Evolutionary conservation across 345 rosid species (phyloP).

Genomic region (Physaria fendleri): DNA sequence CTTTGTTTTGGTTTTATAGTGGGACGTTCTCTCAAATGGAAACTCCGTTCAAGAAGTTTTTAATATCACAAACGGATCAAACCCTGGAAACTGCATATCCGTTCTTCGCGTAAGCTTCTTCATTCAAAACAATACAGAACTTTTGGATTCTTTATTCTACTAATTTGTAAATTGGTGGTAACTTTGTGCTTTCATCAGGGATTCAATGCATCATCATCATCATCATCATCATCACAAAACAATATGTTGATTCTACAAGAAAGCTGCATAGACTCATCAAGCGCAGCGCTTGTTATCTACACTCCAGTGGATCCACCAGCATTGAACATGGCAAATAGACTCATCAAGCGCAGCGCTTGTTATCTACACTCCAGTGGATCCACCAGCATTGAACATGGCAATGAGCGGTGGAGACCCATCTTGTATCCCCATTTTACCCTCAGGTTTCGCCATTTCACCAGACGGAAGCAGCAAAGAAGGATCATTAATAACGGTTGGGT

Average conservation of each 20-base stretch:
- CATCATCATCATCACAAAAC: too few species aligned
- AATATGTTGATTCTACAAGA: conserved; percentile 94
- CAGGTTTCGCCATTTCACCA: conserved; percentile 74
- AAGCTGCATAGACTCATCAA: conserved; percentile 83
- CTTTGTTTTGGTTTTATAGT: conserved; percentile 31
- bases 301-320: too few species aligned
- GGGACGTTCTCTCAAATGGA: conserved; percentile 93
- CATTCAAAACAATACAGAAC: not conserved
- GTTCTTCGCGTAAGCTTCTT: conserved; percentile 69
- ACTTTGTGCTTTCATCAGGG: conserved; percentile 51
- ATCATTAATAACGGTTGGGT: conserved; percentile 79
- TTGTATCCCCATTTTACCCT: conserved; percentile 71
- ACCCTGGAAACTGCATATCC: conserved; percentile 89
- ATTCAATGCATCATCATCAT: conserved; percentile 59
- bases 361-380: conserved; percentile 79
- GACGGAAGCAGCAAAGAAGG: conserved; percentile 50
- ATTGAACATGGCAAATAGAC: too few species aligned
- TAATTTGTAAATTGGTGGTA: not conserved
- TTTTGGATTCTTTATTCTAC: not conserved
- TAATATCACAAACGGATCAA: conserved; percentile 76
- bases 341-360: conserved; percentile 58
- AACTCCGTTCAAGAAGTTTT: conserved; percentile 88
- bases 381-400: conserved; percentile 68
- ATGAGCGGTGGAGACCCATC: conserved; percentile 92
- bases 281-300: too few species aligned